Evolutionary conservation across 2,329 filamentous ascomycete genomes (phyloP), one percentile per base, ranked within the genome.

Genomic region (Cyphellophora attinorum): DNA sequence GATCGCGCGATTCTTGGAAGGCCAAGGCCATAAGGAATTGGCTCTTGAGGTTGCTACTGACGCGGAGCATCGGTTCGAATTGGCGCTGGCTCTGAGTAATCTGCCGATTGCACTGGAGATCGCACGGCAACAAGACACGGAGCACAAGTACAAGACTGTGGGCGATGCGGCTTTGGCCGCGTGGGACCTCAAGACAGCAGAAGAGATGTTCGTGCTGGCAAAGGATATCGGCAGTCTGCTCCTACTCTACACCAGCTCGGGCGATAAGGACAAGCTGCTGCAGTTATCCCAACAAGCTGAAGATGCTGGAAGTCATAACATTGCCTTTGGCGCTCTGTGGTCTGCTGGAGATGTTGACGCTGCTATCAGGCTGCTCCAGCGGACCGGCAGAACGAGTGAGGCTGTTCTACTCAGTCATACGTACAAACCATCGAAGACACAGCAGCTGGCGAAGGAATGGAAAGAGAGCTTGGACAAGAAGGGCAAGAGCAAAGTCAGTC

Each of bases 61-160:
- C 51, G 72, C 83, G 0, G 91, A 98, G 62, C 91, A 98, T 64
- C 91, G 93, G 55, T 96, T 98, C 51, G 91, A 98, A 41, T 74
- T 98, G 14, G 81, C 91, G 0, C 69, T 98, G 19, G 73, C 77
- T 3, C 70, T 98, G 28, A 85, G 81, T 50, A 81, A 91, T 44
- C 74, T 96, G 11, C 74, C 88, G 27, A 83, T 89, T 52, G 89
- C 89, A 1, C 72, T 94, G 3, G 79, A 86, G 40, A 76, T 96
- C 33, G 89, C 91, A 5, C 74, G 79, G 27, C 71, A 82, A 56
- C 82, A 85, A 8, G 81, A 95, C 45, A 83, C 79, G 2, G 91
- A 96, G 57, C 89, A 96, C 64, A 94, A 94, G 63, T 98, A 91
- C 91, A 96, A 96, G 72, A 88, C 78, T 3, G 85, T 98, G 4